Evolutionary conservation across 768 basidiomycete species (phyloP).

Genomic region (Sporobolomyces pararoseus): DNA sequence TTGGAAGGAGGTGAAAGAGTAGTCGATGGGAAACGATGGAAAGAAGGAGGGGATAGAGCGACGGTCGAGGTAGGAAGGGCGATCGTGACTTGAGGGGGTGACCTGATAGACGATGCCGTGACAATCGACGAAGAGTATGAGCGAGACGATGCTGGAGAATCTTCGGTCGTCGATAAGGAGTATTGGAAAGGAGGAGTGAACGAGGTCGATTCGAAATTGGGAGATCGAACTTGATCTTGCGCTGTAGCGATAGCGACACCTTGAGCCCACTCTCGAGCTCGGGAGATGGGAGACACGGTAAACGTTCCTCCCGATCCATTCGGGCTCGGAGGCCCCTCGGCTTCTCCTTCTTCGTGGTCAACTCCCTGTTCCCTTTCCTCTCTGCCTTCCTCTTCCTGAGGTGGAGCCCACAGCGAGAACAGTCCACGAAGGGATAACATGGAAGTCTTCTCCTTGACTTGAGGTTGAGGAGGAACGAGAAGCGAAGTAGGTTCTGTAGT

Average conservation of each 20-base stretch:
- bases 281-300: constrained; percentile 1
- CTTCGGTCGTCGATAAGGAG: not conserved
- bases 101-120: constrained; percentile 3
- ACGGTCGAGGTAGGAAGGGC: not conserved
- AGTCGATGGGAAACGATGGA: not conserved
- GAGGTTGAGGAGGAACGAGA: not conserved
- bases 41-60: not conserved
- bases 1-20: not conserved
- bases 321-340: constrained; percentile 9
- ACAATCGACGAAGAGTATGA: constrained; percentile 27
- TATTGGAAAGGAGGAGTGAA: constrained; percentile 5
- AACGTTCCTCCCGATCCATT: constrained; percentile 1
- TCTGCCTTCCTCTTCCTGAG: not conserved
- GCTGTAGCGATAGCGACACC: constrained; percentile 10
- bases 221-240: not conserved
- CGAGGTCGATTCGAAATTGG: not conserved
- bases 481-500: not conserved
- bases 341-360: not conserved
- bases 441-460: constrained; percentile 12
- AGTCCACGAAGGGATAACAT: constrained; percentile 5
- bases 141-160: not conserved
- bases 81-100: constrained; percentile 14
- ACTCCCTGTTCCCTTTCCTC: not conserved
- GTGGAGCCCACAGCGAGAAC: constrained; percentile 1
- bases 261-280: constrained; percentile 4